These are phyloP conservation scores for Ailanthus altissimus DNA, from an alignment of 345 rosid species.

Conservation along the genomic window DNA sequence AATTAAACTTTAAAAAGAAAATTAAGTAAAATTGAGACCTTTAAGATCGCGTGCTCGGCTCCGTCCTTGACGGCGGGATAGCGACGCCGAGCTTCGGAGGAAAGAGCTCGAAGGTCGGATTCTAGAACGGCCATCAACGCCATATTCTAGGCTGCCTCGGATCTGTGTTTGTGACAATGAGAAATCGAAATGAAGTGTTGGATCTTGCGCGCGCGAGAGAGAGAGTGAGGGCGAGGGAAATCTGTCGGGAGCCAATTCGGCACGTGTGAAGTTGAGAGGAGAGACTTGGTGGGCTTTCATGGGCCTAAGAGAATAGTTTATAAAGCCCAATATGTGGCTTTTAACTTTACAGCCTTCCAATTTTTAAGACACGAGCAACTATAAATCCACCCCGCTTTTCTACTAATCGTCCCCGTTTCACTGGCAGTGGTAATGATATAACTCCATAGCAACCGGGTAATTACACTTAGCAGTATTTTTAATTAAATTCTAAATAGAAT, in stretches of 20 bases:
- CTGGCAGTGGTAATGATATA: too few species aligned
- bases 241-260: background rate
- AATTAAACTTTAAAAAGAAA: background rate
- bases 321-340: background rate
- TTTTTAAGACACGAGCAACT: too few species aligned
- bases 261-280: background rate
- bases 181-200: background rate
- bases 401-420: too few species aligned
- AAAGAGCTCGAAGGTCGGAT: conserved; percentile 97
- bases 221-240: background rate
- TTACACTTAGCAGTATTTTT: too few species aligned
- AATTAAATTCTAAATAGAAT: too few species aligned
- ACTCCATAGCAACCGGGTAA: too few species aligned
- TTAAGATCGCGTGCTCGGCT: conserved; percentile 90
- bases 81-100: conserved; percentile 94
- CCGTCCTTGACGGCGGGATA: conserved; percentile 92
- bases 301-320: background rate
- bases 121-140: conserved; percentile 93
- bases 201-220: conserved; percentile 1
- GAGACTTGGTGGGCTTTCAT: background rate
- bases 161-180: background rate
- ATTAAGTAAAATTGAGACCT: conserved; percentile 42
- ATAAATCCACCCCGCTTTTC: too few species aligned
- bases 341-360: too few species aligned
- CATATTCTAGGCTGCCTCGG: conserved; percentile 43